These are phyloP conservation scores for Kuraishia borneana DNA, from an alignment of 805 yeast species.

Conservation along the genomic window DNA sequence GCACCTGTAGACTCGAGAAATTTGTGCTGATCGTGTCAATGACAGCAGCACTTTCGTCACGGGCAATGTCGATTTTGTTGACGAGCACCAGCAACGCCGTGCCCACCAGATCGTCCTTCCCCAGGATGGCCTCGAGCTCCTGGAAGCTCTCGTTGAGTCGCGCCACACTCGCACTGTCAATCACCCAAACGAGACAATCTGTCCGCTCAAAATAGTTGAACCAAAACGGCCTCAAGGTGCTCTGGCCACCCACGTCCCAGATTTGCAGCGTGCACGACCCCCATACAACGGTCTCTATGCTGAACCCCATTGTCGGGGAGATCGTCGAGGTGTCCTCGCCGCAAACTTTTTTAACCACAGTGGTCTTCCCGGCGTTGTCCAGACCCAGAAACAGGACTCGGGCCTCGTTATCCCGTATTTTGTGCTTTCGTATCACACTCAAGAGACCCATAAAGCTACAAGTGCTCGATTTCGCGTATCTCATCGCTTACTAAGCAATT, in stretches of 20 bases:
- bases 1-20: background rate
- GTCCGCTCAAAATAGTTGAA: conserved; percentile 81
- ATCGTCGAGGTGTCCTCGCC: conserved; percentile 39
- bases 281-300: conserved; percentile 43
- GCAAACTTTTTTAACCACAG: conserved; percentile 56
- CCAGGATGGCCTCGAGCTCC: conserved; percentile 53
- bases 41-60: conserved; percentile 1
- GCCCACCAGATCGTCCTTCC: conserved; percentile 62
- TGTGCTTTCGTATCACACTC: conserved; percentile 71
- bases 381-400: conserved; percentile 72
- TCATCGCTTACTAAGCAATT: no score
- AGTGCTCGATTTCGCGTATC: no score
- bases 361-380: conserved; percentile 88
- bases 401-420: conserved; percentile 67
- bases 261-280: conserved; percentile 32
- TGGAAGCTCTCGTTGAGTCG: conserved; percentile 52
- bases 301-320: conserved; percentile 87
- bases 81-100: conserved; percentile 55
- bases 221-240: conserved; percentile 80
- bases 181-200: conserved; percentile 76
- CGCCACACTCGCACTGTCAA: conserved; percentile 54
- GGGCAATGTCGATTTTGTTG: conserved; percentile 61
- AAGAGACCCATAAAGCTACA: conserved; percentile 63
- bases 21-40: no score
- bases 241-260: conserved; percentile 92